Evolutionary conservation across 768 basidiomycete genomes (phyloP).

Genomic region (Trichaptum fuscoviolaceum): DNA sequence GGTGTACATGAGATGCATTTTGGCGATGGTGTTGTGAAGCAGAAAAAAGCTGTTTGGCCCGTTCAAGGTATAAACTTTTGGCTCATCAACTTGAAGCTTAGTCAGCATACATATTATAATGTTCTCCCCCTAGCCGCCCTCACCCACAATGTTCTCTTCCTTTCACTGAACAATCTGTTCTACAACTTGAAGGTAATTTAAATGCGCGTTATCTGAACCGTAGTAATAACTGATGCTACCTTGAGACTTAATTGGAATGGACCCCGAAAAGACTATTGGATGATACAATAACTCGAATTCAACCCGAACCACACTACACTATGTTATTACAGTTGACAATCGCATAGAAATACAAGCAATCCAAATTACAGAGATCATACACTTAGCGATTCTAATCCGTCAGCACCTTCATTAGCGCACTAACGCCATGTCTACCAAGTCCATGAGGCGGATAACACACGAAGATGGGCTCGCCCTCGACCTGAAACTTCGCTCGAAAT

Average conservation of each 20-base stretch:
- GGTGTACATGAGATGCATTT: conserved; percentile 98
- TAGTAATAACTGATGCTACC: no score
- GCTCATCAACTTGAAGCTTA: neutral
- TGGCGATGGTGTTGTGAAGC: conserved; percentile 15
- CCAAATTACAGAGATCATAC: neutral
- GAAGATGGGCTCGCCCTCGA: conserved; percentile 39
- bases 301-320: no score
- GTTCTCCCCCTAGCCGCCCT: no score
- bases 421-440: conserved; percentile 42
- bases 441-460: conserved; percentile 45
- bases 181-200: no score
- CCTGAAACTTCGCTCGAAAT: conserved; percentile 41
- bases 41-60: neutral
- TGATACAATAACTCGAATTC: no score
- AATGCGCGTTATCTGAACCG: no score
- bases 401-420: conserved; percentile 32
- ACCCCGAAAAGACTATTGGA: no score
- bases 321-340: neutral
- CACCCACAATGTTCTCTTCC: no score
- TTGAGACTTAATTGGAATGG: no score
- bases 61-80: neutral
- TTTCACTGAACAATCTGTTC: no score
- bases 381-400: neutral
- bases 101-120: neutral
- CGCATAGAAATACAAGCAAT: neutral